A percentile compares a stretch with the other conserved stretches of the same genome.
Conservation (phyloP, 768 basidiomycete species). For the Boletus coccyginus region DNA sequence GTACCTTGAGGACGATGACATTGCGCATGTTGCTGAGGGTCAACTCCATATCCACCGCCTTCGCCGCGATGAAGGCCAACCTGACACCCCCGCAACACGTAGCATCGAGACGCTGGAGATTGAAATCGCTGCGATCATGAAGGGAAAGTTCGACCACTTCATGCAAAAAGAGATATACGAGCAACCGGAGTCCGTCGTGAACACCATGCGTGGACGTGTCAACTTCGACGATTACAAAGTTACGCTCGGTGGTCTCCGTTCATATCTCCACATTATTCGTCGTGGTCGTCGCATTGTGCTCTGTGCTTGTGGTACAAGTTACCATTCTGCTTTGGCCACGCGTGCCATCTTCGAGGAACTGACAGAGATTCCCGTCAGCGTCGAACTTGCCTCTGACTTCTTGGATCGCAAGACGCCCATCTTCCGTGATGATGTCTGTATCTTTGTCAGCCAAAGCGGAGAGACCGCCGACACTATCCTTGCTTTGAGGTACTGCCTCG, state of each 20-base stretch:
- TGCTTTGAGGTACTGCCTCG: slow-evolving; percentile 93
- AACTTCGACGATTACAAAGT: slow-evolving; percentile 93
- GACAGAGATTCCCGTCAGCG: slow-evolving; percentile 96
- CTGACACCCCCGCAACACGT: slow-evolving; percentile 64
- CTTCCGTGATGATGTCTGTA: slow-evolving; percentile 96
- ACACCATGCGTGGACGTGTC: slow-evolving; percentile 99
- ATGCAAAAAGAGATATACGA: slow-evolving; percentile 99
- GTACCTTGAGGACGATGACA: slow-evolving; percentile 98
- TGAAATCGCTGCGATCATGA: slow-evolving; percentile 99
- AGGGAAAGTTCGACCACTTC: slow-evolving; percentile 99
- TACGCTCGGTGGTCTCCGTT: slow-evolving; percentile 92
- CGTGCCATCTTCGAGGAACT: slow-evolving; percentile 98
- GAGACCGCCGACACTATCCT: slow-evolving; percentile 99
- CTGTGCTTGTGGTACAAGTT: slow-evolving; percentile 97
- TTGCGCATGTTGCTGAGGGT: slow-evolving; percentile 95
- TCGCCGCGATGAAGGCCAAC: slow-evolving; percentile 75
- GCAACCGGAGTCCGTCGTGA: slow-evolving; percentile 98
- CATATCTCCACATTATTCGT: slow-evolving; percentile 93
- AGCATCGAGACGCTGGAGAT: slow-evolving; percentile 98
- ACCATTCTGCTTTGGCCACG: slow-evolving; percentile 95
- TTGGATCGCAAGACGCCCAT: slow-evolving; percentile 98
- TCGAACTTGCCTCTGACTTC: slow-evolving; percentile 98
- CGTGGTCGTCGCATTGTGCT: slow-evolving; percentile 94
- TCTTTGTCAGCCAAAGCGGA: slow-evolving; percentile 96
- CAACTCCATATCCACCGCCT: slow-evolving; percentile 99